Evolutionary conservation across 179 eudicot genomes (phyloP).

Genomic region (Sideroxylon spinosum): DNA sequence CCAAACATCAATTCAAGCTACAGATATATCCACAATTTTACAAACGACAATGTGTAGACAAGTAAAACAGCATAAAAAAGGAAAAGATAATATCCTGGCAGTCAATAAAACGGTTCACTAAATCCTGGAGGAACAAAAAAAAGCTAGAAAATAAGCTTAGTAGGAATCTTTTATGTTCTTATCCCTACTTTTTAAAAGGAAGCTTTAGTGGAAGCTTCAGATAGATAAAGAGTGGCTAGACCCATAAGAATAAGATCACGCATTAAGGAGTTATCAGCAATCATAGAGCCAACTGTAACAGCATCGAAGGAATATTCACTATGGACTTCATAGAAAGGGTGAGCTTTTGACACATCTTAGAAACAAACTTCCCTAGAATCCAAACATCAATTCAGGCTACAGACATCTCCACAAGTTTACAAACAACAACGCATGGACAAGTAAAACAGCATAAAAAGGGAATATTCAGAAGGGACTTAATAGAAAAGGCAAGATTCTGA

Average conservation of each 20-base stretch:
- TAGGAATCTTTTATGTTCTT: not conserved
- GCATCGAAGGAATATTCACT: too few species aligned
- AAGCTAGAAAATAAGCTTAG: not conserved
- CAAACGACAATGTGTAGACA: too few species aligned
- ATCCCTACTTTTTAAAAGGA: slow-evolving; percentile 3
- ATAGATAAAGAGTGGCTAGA: not conserved
- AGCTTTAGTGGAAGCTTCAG: not conserved
- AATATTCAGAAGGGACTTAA: not conserved
- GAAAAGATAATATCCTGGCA: slow-evolving; percentile 4
- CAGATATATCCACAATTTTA: too few species aligned
- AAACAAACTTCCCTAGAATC: not conserved
- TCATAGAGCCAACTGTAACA: too few species aligned
- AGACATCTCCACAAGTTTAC: too few species aligned
- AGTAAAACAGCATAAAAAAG: too few species aligned
- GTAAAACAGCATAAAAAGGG: too few species aligned
- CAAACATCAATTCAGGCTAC: not conserved
- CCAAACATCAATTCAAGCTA: not conserved
- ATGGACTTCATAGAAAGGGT: not conserved
- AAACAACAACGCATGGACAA: too few species aligned
- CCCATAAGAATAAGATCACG: not conserved
- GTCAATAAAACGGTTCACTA: not conserved
- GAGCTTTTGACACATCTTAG: not conserved
- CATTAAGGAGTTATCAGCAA: slow-evolving; percentile 11
- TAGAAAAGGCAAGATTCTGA: not conserved
- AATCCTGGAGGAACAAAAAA: not conserved